Conservation (phyloP, 2,329 filamentous ascomycete species). For the Sarocladium oryzae region DNA sequence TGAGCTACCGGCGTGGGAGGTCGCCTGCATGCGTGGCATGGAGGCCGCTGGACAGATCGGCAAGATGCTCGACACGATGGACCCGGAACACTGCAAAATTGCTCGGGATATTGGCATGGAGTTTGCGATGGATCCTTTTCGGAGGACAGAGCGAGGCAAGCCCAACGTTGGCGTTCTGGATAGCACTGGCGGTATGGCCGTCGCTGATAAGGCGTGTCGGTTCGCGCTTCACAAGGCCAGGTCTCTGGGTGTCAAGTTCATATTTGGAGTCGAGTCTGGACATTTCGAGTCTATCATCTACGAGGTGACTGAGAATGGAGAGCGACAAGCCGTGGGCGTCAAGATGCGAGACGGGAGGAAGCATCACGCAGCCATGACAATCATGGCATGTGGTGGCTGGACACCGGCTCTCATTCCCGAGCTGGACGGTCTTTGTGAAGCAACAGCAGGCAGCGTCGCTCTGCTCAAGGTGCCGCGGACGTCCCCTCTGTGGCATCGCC, state of each 20-base stretch:
- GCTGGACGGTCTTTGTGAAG: constrained; percentile 15
- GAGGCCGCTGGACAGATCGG: constrained; percentile 24
- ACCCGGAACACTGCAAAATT: constrained; percentile 19
- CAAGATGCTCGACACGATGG: constrained; percentile 27
- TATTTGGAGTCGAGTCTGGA: constrained; percentile 28
- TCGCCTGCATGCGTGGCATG: constrained; percentile 28
- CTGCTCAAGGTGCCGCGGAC: constrained; percentile 12
- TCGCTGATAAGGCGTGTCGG: constrained; percentile 39
- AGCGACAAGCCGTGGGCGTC: constrained; percentile 27
- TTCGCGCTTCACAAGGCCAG: constrained; percentile 37
- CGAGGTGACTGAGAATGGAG: constrained; percentile 3
- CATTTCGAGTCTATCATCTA: constrained; percentile 21
- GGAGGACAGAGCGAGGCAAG: constrained; percentile 10
- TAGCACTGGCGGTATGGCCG: constrained; percentile 36
- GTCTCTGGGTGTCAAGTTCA: constrained; percentile 32
- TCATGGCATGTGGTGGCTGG: constrained; percentile 12
- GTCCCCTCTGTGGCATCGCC: constrained; percentile 10
- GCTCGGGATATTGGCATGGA: constrained; percentile 22
- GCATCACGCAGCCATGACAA: constrained; percentile 25
- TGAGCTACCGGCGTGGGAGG: constrained; percentile 26
- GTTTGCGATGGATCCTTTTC: constrained; percentile 31
- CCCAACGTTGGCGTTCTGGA: constrained; percentile 35
- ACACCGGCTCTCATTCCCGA: constrained; percentile 14
- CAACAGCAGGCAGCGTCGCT: constrained; percentile 15
- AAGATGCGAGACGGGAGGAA: constrained; percentile 28